Conservation (phyloP, 1,284 basidiomycete species). For the Exobasidium rhododendri region DNA sequence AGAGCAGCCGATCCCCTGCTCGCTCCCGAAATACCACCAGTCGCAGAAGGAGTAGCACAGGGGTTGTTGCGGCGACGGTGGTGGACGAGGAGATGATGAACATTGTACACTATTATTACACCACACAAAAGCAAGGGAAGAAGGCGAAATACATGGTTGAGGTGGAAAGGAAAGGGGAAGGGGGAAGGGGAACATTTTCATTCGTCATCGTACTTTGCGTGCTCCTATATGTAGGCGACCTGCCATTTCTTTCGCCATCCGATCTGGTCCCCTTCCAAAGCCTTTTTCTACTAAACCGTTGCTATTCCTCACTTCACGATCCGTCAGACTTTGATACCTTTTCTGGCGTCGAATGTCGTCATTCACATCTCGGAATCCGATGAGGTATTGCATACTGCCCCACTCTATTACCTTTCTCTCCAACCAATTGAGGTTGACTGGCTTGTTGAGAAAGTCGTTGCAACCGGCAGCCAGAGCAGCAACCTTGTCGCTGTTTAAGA, state of each 20-base stretch:
- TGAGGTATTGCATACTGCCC: conserved; percentile 62
- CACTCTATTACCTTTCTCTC: conserved; percentile 99
- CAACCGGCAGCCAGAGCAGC: conserved; percentile 94
- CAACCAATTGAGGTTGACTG: conserved; percentile 89
- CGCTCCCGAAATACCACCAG: too few relatives aligned
- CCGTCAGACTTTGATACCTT: neutral
- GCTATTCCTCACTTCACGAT: neutral
- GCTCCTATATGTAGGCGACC: conserved; percentile 10
- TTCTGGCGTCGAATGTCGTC: neutral
- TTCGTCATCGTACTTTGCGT: neutral
- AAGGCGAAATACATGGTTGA: neutral
- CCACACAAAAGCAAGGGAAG: neutral
- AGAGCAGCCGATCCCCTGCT: neutral
- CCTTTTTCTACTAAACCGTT: conserved; percentile 6
- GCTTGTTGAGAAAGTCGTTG: conserved; percentile 98
- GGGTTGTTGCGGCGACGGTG: neutral
- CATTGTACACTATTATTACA: neutral
- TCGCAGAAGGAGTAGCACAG: neutral
- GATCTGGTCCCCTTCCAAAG: conserved; percentile 14
- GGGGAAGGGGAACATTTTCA: neutral
- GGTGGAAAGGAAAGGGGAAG: neutral
- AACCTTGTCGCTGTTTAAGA: conserved; percentile 88
- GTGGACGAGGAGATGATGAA: neutral
- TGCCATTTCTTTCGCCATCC: conserved; percentile 11
- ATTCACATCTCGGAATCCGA: conserved; percentile 9